Conservation (phyloP, 805 yeast genomes). For the Metschnikowia kofuensis region DNA sequence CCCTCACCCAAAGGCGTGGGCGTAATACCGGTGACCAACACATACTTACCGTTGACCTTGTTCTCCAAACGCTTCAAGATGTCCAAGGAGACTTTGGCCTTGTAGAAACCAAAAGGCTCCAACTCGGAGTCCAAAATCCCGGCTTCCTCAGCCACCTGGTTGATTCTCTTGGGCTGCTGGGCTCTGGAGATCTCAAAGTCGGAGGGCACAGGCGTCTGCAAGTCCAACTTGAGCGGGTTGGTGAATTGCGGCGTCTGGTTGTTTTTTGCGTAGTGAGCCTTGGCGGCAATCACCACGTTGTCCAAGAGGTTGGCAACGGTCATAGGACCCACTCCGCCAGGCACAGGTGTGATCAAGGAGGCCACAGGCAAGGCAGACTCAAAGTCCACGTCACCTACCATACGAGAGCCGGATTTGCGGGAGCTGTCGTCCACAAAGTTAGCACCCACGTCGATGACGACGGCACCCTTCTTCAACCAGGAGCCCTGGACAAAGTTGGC, state of each 20-base stretch:
- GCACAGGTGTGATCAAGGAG: conserved; percentile 76
- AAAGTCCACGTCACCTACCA: conserved; percentile 79
- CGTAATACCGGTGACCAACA: conserved; percentile 78
- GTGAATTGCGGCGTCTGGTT: conserved; percentile 43
- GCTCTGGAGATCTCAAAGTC: conserved; percentile 77
- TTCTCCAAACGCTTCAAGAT: conserved; percentile 60
- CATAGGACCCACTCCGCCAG: conserved; percentile 94
- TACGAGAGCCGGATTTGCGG: conserved; percentile 64
- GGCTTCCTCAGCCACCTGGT: conserved; percentile 65
- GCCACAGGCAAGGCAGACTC: conserved; percentile 54
- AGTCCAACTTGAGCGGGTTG: conserved; percentile 54
- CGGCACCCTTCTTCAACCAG: conserved; percentile 66
- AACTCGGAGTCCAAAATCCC: conserved; percentile 66
- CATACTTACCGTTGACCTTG: conserved; percentile 64
- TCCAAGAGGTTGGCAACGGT: conserved; percentile 79
- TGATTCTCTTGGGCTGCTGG: conserved; percentile 69
- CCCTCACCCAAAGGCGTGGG: conserved; percentile 89
- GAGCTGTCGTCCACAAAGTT: conserved; percentile 66
- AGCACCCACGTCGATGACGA: conserved; percentile 81
- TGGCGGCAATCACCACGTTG: conserved; percentile 69
- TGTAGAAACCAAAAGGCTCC: conserved; percentile 72
- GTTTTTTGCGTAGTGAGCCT: conserved; percentile 42
- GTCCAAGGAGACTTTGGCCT: conserved; percentile 70
- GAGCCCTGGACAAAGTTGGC: conserved; percentile 70
- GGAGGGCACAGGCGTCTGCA: conserved; percentile 71